Conservation (phyloP, 306 rosid genomes). For the Castanospermum australe region DNA sequence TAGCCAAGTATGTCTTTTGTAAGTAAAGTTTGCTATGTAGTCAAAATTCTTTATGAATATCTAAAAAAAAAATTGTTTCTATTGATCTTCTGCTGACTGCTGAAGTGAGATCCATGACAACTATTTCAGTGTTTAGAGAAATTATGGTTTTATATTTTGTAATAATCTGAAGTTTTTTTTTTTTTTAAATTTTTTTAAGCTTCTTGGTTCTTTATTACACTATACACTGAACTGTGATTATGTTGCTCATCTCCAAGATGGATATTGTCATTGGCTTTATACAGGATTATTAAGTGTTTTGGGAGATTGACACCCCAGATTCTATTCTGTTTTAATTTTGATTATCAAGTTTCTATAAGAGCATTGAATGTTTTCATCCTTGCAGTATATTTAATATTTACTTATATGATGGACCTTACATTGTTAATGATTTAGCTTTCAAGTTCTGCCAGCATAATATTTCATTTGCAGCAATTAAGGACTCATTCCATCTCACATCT, state of each 20-base stretch:
- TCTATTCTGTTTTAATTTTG: background rate
- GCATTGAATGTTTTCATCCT: background rate
- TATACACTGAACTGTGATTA: background rate
- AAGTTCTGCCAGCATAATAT: slow-evolving; percentile 3
- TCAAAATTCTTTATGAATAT: background rate
- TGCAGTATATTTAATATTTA: background rate
- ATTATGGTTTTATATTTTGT: background rate
- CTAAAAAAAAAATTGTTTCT: background rate
- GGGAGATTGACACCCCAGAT: background rate
- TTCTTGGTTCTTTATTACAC: background rate
- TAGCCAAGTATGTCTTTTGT: background rate
- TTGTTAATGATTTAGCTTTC: background rate
- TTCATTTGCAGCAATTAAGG: slow-evolving; percentile 9
- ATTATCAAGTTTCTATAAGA: background rate
- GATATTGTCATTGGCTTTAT: background rate
- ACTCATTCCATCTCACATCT: background rate
- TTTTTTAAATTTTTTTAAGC: background rate
- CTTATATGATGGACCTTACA: background rate
- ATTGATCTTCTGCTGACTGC: background rate
- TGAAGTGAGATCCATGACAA: background rate
- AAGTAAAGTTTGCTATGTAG: background rate
- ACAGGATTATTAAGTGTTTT: background rate
- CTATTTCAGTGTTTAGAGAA: background rate
- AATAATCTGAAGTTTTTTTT: background rate
- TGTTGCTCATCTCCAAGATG: background rate